Evolutionary conservation across 371 early-diverging fungal genomes (phyloP).

Genomic region (Globomyces sp.): DNA sequence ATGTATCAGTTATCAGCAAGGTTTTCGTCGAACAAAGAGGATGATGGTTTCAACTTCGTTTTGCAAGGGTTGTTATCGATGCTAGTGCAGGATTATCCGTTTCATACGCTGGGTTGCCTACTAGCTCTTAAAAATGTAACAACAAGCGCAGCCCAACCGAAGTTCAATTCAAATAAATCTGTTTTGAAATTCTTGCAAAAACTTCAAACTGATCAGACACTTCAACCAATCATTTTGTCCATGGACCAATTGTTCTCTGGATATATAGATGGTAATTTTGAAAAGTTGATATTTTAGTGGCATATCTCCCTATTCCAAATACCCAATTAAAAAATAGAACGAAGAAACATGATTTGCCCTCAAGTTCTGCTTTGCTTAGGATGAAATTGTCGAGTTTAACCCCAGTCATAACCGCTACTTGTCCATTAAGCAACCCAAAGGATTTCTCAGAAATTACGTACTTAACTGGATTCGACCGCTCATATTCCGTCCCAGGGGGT

Average conservation of each 20-base stretch:
- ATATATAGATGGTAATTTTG: conserved; percentile 15
- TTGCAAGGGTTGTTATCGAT: conserved; percentile 24
- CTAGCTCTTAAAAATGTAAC: conserved; percentile 47
- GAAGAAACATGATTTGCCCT: not conserved
- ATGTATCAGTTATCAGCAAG: conserved; percentile 44
- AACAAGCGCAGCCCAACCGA: not conserved
- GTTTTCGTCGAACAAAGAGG: conserved; percentile 16
- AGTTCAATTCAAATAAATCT: conserved; percentile 7
- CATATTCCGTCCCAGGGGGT: conserved; percentile 32
- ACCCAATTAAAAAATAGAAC: not conserved
- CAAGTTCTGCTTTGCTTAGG: too few species aligned
- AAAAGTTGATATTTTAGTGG: conserved; percentile 19
- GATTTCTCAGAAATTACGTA: conserved; percentile 27
- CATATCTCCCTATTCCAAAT: conserved; percentile 9
- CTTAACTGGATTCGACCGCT: conserved; percentile 25
- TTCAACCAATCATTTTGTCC: conserved; percentile 14
- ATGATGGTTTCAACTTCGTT: conserved; percentile 24
- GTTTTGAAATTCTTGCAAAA: conserved; percentile 19
- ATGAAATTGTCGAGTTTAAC: too few species aligned
- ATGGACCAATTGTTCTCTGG: conserved; percentile 34
- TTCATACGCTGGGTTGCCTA: conserved; percentile 41
- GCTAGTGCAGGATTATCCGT: conserved; percentile 39
- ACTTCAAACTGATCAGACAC: conserved; percentile 8
- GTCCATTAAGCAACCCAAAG: conserved; percentile 3
- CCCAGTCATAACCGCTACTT: not conserved